Conservation (phyloP, 805 yeast genomes). For the Wickerhamomyces hampshirensis region DNA sequence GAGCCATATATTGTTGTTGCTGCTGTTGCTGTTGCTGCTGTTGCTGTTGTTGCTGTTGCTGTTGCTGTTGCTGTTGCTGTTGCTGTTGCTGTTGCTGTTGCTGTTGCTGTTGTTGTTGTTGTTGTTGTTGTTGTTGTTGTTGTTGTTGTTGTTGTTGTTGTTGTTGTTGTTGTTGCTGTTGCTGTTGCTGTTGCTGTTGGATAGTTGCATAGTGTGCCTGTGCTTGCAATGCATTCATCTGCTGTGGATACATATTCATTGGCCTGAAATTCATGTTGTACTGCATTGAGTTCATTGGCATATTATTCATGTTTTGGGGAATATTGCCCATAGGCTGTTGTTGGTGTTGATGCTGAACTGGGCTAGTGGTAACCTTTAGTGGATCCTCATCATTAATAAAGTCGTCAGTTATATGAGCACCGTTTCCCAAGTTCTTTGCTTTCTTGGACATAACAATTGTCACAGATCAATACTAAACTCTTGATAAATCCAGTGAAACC, state of each 20-base stretch:
- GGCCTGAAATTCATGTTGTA: slow-evolving; percentile 1
- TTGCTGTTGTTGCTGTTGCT: slow-evolving; percentile 2
- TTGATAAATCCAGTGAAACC: no score
- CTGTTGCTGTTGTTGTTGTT: slow-evolving; percentile 4
- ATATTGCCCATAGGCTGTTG: slow-evolving; percentile 2
- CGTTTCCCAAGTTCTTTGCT: no score
- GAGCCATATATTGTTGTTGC: slow-evolving; percentile 15
- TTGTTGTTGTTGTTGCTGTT: slow-evolving; percentile 1
- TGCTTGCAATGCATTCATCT: not conserved
- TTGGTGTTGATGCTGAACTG: no score
- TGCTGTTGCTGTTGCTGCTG: slow-evolving; percentile 9
- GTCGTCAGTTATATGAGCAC: no score
- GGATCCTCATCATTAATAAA: no score
- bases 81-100: slow-evolving; percentile 3
- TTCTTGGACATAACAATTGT: no score
- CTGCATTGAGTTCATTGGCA: not conserved
- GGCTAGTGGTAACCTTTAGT: no score
- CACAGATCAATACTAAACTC: no score
- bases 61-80: slow-evolving; percentile 2
- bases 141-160: slow-evolving; percentile 4
- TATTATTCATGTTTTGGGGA: no score
- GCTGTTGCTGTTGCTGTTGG: slow-evolving; percentile 6
- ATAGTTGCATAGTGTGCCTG: slow-evolving; percentile 2
- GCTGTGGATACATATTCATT: slow-evolving; percentile 2
- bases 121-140: slow-evolving; percentile 5